phyloP scores from a whole-genome alignment of 2,329 filamentous ascomycete species.

The Achaetomium macrosporum region DNA sequence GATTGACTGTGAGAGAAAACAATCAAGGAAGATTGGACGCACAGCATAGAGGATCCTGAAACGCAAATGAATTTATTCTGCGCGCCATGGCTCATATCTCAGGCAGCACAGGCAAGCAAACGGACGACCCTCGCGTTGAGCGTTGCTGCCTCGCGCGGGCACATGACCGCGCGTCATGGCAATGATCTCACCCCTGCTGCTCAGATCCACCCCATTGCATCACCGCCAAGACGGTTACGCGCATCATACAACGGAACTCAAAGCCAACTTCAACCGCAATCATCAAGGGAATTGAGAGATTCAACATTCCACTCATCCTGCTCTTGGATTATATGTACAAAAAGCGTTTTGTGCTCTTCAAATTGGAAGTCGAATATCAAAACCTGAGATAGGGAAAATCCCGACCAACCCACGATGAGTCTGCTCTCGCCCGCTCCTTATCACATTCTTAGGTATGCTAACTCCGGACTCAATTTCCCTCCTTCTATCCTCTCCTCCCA shows the following conservation, averaged over 20 bases:
- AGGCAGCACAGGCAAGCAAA: constrained; percentile 20
- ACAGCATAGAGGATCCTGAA: not conserved
- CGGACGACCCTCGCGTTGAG: constrained; percentile 10
- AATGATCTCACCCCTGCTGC: constrained; percentile 8
- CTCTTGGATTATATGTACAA: not conserved
- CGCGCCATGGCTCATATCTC: not conserved
- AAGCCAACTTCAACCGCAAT: not conserved
- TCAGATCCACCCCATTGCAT: not conserved
- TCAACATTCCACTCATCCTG: not conserved
- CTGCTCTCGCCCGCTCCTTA: constrained; percentile 64
- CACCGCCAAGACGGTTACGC: constrained; percentile 1
- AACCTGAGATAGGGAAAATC: too few relatives aligned
- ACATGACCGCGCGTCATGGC: constrained; percentile 22
- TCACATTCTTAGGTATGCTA: constrained; percentile 54
- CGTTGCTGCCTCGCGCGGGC: constrained; percentile 20
- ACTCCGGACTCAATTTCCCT: not conserved
- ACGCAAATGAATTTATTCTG: not conserved
- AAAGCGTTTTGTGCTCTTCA: not conserved
- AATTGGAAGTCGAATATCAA: not conserved
- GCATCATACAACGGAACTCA: not conserved
- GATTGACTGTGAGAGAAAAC: not conserved
- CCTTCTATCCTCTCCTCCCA: not conserved
- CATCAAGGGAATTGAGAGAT: not conserved
- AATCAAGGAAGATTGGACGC: not conserved
- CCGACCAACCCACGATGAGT: constrained; percentile 37